Evolutionary conservation across 345 rosid species (phyloP).

Genomic region (Dovyalis caffra): DNA sequence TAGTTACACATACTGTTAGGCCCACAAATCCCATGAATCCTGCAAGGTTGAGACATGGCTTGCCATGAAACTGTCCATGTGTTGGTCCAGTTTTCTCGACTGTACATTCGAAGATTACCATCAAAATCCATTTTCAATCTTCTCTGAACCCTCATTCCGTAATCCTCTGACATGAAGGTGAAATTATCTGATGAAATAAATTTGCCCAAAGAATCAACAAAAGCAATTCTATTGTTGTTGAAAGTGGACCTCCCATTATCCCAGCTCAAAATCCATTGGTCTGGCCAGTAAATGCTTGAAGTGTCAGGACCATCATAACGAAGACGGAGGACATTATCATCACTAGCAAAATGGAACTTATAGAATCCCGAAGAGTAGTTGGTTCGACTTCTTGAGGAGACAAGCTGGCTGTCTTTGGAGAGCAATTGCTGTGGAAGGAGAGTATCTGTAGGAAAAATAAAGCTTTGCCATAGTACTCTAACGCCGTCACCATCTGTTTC

Average conservation of each 20-base stretch:
- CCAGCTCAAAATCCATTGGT: neutral
- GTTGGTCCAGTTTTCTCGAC: neutral
- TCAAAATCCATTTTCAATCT: conserved; percentile 9
- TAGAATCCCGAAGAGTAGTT: conserved; percentile 3
- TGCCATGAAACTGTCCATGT: conserved; percentile 12
- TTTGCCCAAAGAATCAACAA: neutral
- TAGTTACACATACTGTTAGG: conserved; percentile 3
- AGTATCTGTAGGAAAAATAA: conserved; percentile 1
- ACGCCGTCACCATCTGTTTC: neutral
- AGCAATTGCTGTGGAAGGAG: neutral
- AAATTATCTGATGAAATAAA: conserved; percentile 6
- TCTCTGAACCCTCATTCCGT: neutral
- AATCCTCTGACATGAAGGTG: neutral
- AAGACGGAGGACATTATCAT: conserved; percentile 11
- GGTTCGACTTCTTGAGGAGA: conserved; percentile 3
- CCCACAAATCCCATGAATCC: conserved; percentile 14
- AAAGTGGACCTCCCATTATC: neutral
- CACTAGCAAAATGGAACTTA: neutral
- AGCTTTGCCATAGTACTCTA: conserved; percentile 11
- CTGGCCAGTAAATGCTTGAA: conserved; percentile 5
- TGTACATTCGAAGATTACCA: conserved; percentile 9
- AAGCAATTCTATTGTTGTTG: conserved; percentile 9
- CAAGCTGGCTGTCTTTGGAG: neutral
- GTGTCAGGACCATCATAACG: conserved; percentile 1
- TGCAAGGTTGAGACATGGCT: conserved; percentile 1